Evolutionary conservation across 192 early-diverging fungal species (phyloP).

Genomic region (Chytriomyces confervae): DNA sequence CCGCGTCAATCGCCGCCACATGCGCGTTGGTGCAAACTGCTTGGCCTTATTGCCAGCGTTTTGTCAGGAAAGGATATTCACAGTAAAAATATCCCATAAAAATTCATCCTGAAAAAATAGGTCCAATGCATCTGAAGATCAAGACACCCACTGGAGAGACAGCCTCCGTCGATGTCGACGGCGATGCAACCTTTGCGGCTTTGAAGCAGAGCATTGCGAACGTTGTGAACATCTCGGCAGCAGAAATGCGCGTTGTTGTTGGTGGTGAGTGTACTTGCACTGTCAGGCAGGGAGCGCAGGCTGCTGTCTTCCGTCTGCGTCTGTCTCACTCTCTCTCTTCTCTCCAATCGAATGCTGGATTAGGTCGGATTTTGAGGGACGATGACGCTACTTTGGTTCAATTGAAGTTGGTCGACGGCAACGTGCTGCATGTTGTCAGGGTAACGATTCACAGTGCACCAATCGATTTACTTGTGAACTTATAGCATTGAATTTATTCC

Average conservation of each 20-base stretch:
- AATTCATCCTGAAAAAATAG: neutral
- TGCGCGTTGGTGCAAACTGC: too few species aligned
- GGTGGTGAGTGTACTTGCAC: neutral
- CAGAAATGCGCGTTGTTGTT: conserved; percentile 31
- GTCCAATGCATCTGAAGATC: conserved; percentile 20
- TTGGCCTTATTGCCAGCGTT: too few species aligned
- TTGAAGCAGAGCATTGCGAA: conserved; percentile 24
- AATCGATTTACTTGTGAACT: neutral
- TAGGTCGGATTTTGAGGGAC: conserved; percentile 27
- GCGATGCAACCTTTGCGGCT: conserved; percentile 21
- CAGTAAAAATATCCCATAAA: too few species aligned
- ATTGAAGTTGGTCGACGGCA: conserved; percentile 27
- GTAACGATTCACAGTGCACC: neutral
- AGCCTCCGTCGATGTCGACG: conserved; percentile 4
- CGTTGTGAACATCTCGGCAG: conserved; percentile 16
- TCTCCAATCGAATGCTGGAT: too few species aligned
- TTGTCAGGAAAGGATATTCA: too few species aligned
- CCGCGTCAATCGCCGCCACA: too few species aligned
- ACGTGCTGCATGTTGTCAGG: conserved; percentile 19
- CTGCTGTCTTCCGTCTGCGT: too few species aligned
- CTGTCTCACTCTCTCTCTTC: too few species aligned
- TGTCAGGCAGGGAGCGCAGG: too few species aligned
- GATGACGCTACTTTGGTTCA: conserved; percentile 20
- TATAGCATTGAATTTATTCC: neutral
- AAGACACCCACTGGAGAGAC: conserved; percentile 25